Percentiles rank a stretch among this genome's conserved stretches.
Conservation (phyloP, 768 basidiomycete genomes). For the Paxillus rubicundulus region DNA sequence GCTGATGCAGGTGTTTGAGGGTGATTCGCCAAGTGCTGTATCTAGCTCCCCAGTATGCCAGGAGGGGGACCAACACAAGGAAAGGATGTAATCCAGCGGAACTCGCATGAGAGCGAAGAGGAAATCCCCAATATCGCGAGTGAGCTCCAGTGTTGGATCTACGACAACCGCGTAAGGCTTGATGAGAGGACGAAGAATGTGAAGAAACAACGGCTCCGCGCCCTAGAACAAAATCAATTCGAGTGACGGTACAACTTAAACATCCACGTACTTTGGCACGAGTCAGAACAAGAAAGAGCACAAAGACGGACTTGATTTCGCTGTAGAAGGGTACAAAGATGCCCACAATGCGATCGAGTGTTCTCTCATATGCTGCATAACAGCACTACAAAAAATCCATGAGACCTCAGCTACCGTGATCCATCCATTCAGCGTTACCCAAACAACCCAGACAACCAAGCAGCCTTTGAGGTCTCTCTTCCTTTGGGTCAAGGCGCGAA, state of each 20-base stretch:
- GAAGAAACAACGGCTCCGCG: conserved; percentile 81
- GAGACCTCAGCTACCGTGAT: conserved; percentile 8
- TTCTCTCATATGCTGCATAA: conserved; percentile 64
- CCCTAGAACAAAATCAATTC: conserved; percentile 47
- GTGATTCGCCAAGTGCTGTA: conserved; percentile 4
- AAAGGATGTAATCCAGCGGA: conserved; percentile 37
- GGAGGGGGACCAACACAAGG: conserved; percentile 29
- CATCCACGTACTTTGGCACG: conserved; percentile 60
- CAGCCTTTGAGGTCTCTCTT: conserved; percentile 86
- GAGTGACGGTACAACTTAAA: background rate
- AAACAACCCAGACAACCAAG: conserved; percentile 82
- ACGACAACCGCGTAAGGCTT: conserved; percentile 70
- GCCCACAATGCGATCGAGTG: conserved; percentile 60
- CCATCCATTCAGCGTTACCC: conserved; percentile 49
- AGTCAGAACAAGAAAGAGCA: conserved; percentile 74
- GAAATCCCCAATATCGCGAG: conserved; percentile 64
- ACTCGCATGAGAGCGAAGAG: conserved; percentile 41
- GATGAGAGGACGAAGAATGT: conserved; percentile 74
- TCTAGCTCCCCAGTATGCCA: conserved; percentile 17
- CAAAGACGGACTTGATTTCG: conserved; percentile 70
- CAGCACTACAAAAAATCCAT: conserved; percentile 49
- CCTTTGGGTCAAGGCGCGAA: conserved; percentile 66
- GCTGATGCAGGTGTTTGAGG: background rate
- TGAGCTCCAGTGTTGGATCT: conserved; percentile 61
- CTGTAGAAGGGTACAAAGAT: conserved; percentile 82